These are phyloP conservation scores for Colletotrichum navitas DNA, from an alignment of 2,329 filamentous ascomycete species.

Conservation along the genomic window DNA sequence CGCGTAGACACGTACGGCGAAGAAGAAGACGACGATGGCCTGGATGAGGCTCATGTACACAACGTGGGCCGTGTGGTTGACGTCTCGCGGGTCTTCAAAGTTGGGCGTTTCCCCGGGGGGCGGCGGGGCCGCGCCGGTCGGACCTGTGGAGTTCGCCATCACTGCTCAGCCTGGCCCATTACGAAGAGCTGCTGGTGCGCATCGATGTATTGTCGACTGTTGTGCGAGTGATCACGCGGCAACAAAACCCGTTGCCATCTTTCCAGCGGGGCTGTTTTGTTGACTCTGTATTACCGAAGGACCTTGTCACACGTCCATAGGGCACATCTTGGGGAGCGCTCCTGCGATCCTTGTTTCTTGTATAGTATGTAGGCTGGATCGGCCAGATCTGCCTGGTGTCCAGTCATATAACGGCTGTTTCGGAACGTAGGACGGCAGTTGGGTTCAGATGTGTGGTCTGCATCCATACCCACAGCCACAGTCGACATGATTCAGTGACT, in stretches of 20 bases:
- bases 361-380: not conserved
- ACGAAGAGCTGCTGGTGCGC: not conserved
- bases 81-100: slow-evolving; percentile 39
- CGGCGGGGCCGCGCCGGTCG: slow-evolving; percentile 36
- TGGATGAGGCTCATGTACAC: slow-evolving; percentile 28
- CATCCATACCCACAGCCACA: not conserved
- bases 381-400: not conserved
- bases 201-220: not conserved
- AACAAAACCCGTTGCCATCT: not conserved
- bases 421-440: not conserved
- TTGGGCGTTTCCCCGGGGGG: slow-evolving; percentile 37
- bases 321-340: not conserved
- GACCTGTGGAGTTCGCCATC: slow-evolving; percentile 23
- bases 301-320: not conserved
- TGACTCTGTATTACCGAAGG: not conserved
- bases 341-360: not conserved
- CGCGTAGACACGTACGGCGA: slow-evolving; percentile 28
- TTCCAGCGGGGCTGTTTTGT: not conserved
- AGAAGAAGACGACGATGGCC: slow-evolving; percentile 26
- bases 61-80: slow-evolving; percentile 15
- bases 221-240: not conserved
- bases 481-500: not conserved
- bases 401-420: not conserved
- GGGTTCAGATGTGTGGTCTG: not conserved
- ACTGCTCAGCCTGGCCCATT: slow-evolving; percentile 25